A percentile compares a stretch with the other conserved stretches of the same genome.
Conservation (phyloP, 2,329 filamentous ascomycete genomes). For the Metarhizium sp. region DNA sequence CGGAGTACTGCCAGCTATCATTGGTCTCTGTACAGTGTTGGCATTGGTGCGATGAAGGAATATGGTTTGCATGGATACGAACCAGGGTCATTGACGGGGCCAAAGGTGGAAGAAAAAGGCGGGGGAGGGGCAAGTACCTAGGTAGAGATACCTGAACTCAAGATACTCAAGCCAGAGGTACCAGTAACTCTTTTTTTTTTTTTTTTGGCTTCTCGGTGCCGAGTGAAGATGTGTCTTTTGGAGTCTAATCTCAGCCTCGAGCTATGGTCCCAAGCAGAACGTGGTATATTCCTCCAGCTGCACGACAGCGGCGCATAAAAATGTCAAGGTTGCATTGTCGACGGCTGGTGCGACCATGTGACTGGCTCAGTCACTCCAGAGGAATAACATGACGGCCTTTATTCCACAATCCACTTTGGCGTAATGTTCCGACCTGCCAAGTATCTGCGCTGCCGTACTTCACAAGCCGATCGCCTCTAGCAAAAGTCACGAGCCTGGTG, state of each 20-base stretch:
- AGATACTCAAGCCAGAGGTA: neutral
- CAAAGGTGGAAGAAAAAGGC: neutral
- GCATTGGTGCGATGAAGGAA: too few species aligned
- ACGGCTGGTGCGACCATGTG: neutral
- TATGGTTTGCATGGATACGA: too few species aligned
- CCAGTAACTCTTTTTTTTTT: neutral
- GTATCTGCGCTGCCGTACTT: neutral
- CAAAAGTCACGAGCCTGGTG: neutral
- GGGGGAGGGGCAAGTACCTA: neutral
- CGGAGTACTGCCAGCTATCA: too few species aligned
- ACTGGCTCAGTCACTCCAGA: neutral
- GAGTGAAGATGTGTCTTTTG: too few species aligned
- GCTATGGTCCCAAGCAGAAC: neutral
- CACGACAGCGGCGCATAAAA: neutral
- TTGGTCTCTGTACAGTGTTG: too few species aligned
- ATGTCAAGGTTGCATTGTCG: neutral
- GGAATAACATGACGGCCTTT: neutral
- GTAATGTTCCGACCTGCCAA: too few species aligned
- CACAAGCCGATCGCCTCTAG: neutral
- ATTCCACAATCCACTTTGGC: too few species aligned
- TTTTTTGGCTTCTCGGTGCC: too few species aligned
- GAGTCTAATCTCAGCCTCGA: too few species aligned
- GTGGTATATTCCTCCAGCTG: neutral
- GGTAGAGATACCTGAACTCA: neutral
- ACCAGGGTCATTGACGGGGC: neutral